phyloP scores from a whole-genome alignment of 108 stramenopile species.

The Cyclotella baltica region DNA sequence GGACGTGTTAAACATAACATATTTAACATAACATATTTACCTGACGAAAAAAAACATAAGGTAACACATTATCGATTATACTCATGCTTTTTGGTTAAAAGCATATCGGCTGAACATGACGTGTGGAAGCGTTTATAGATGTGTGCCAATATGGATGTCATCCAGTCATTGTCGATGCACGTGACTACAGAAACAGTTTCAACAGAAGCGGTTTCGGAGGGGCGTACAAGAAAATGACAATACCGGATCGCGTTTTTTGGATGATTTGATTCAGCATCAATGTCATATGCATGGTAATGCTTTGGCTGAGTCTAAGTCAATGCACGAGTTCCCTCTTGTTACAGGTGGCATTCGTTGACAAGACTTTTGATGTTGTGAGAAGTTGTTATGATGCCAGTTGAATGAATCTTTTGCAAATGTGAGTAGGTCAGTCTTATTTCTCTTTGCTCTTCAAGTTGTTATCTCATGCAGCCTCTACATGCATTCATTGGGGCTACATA shows the following conservation, averaged over 20 bases:
- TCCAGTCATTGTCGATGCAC: slow-evolving; percentile 30
- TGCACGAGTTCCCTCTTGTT: slow-evolving; percentile 72
- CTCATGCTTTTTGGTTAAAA: too few species aligned
- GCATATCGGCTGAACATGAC: too few species aligned
- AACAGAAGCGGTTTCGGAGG: slow-evolving; percentile 32
- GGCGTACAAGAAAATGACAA: slow-evolving; percentile 6
- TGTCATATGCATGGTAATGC: slow-evolving; percentile 79
- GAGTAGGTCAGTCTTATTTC: slow-evolving; percentile 4
- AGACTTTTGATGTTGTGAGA: slow-evolving; percentile 63
- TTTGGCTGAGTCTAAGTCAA: slow-evolving; percentile 68
- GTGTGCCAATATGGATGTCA: slow-evolving; percentile 48
- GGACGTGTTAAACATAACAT: too few species aligned
- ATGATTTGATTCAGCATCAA: slow-evolving; percentile 57
- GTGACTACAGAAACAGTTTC: slow-evolving; percentile 19
- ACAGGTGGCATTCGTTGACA: slow-evolving; percentile 73
- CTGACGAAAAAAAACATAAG: too few species aligned
- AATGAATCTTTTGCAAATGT: slow-evolving; percentile 62
- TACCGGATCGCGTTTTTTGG: slow-evolving; percentile 2
- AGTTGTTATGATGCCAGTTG: slow-evolving; percentile 64
- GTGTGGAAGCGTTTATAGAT: too few species aligned
- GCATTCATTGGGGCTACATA: slow-evolving; percentile 77
- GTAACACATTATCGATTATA: too few species aligned
- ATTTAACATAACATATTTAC: too few species aligned
- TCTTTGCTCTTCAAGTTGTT: neutral
- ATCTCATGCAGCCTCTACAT: slow-evolving; percentile 64